Percentiles rank a stretch among this genome's conserved stretches.
These are phyloP conservation scores for Globisporangium camurandrum DNA, from an alignment of 352 stramenopile species.

Conservation along the genomic window DNA sequence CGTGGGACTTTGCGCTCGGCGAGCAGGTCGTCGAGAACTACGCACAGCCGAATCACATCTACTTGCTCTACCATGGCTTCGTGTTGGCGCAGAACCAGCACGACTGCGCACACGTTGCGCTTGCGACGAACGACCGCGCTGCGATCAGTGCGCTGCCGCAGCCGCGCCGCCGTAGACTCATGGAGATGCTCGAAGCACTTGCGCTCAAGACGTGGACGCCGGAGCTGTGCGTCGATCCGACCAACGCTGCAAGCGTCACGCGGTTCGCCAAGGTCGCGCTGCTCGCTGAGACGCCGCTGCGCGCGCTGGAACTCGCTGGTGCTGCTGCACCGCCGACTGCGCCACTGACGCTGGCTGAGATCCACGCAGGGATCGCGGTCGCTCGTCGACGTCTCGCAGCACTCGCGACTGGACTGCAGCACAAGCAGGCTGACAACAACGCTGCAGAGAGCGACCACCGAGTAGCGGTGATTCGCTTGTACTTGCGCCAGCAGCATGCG, in stretches of 20 bases:
- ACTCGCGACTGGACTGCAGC: constrained; percentile 2
- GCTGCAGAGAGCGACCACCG: constrained; percentile 2
- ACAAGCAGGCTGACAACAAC: neutral
- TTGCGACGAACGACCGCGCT: constrained; percentile 15
- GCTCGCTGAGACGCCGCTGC: constrained; percentile 13
- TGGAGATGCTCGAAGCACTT: constrained; percentile 16
- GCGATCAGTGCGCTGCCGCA: constrained; percentile 9
- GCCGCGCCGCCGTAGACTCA: constrained; percentile 8
- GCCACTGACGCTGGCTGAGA: neutral
- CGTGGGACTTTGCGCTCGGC: constrained; percentile 47
- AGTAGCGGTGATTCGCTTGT: constrained; percentile 14
- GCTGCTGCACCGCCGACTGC: neutral
- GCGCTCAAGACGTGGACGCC: constrained; percentile 26
- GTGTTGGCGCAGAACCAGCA: constrained; percentile 65
- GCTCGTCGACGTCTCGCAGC: constrained; percentile 3
- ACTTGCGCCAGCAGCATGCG: constrained; percentile 19
- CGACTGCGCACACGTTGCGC: constrained; percentile 73
- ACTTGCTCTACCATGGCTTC: constrained; percentile 91
- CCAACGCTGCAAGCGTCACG: neutral
- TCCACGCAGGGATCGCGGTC: neutral
- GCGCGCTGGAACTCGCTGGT: constrained; percentile 5
- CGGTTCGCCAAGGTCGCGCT: constrained; percentile 23
- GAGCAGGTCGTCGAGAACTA: constrained; percentile 92
- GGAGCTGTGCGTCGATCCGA: constrained; percentile 26
- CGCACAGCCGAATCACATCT: constrained; percentile 91